Conservation (phyloP, 2,329 filamentous ascomycete species). For the Lomentospora prolificans region DNA sequence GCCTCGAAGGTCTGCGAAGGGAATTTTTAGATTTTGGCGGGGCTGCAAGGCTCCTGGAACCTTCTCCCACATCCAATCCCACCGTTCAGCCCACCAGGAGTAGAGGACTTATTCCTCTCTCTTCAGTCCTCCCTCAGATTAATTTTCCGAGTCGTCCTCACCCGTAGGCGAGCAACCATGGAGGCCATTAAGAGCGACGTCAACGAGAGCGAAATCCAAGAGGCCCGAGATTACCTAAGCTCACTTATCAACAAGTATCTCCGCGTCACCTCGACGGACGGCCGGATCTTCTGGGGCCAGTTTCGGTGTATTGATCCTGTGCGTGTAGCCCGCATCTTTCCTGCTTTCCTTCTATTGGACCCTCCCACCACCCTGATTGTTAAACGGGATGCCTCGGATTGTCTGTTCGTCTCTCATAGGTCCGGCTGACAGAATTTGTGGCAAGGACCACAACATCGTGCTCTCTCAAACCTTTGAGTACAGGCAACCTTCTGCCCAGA, state of each 20-base stretch:
- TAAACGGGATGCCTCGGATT: not conserved
- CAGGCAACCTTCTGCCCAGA: slow-evolving; percentile 55
- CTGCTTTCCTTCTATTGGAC: slow-evolving; percentile 3
- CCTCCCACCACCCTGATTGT: too few relatives aligned
- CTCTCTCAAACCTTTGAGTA: slow-evolving; percentile 84
- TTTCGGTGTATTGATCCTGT: slow-evolving; percentile 95
- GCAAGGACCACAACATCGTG: slow-evolving; percentile 81
- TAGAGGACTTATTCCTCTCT: not conserved
- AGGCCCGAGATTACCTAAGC: slow-evolving; percentile 46
- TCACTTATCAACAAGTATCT: slow-evolving; percentile 70
- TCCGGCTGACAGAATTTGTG: not conserved
- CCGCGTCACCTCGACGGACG: slow-evolving; percentile 70
- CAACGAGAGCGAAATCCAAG: slow-evolving; percentile 35
- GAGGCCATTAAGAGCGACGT: not conserved
- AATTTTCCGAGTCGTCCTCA: not conserved
- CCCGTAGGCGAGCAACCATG: not conserved
- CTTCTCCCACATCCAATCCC: not conserved
- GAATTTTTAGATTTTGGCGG: not conserved
- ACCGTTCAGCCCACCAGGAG: not conserved
- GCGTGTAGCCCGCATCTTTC: slow-evolving; percentile 21
- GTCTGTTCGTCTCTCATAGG: not conserved
- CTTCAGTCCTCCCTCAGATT: not conserved
- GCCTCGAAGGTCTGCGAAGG: not conserved
- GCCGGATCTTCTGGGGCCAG: slow-evolving; percentile 77
- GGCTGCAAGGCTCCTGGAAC: not conserved